Base-by-base conservation (phyloP, 129 eudicot genomes). In the Lonicera japonica region DNA sequence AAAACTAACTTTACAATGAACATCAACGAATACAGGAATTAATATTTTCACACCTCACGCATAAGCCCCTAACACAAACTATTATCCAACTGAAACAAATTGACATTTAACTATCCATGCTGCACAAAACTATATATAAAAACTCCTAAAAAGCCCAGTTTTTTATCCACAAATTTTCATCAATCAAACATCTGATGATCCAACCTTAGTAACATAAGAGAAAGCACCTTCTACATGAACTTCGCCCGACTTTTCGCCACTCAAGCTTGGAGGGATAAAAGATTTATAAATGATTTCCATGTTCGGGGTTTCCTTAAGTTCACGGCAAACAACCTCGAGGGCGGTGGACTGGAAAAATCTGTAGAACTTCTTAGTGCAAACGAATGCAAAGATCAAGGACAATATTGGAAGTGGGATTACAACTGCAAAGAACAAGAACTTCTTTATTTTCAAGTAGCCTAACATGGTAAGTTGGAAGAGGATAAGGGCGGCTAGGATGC, bases 381-480 rank as follows among this genome's bases (percentile, higher is more conserved):
- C 55, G 56, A 66, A 80, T 10, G 76, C 66, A 17, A 87, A 92
- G 69, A 92, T 46, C 61, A 88, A 12, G 55, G 96, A 75, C 53
- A 75, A 2, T 25, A 88, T 74, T 2, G 89, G 95, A 58, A 92
- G 96, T 1, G 95, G 89, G 65, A 85, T 40, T 23, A 92, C 45
- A 38, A 88, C 13, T 0, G 83, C 70, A 34, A 77, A 21, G 80
- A 43, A 85, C 58, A 1, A 0, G 71, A 92, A 92, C 60, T 51
- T 2, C 77, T 88, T 92, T 13, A 65, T 70, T 14, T 60, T 69
- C 51, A 88, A 85, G 72, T 82, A 92, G 24, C 99, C 96, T 0
- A 82, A 0, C 99, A 92, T 92, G 16, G 99, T 92, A 8, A 73
- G 14, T 68, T 92, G 99, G 36, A 73, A 92, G 19, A 87, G 71